Evolutionary conservation across 768 basidiomycete species (phyloP).

Genomic region (Lentinula lateritia): DNA sequence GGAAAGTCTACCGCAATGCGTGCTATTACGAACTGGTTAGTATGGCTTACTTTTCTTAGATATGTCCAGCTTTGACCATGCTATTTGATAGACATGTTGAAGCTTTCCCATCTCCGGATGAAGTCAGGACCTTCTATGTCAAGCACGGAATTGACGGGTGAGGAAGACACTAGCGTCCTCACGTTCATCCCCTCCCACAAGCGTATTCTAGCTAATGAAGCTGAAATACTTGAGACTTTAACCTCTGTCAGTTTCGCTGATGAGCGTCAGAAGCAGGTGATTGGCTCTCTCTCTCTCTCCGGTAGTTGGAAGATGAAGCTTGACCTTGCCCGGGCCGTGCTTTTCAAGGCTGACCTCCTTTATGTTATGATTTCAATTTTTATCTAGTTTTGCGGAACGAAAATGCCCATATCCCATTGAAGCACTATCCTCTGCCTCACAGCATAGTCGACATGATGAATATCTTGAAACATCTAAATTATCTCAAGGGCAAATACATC

Average conservation of each 20-base stretch:
- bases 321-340: slow-evolving; percentile 92
- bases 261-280: slow-evolving; percentile 78
- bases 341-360: slow-evolving; percentile 97
- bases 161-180: slow-evolving; percentile 86
- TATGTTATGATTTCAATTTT: too few relatives aligned
- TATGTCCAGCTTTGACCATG: slow-evolving; percentile 27
- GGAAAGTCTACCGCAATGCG: slow-evolving; percentile 96
- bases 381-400: too few relatives aligned
- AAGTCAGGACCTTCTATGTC: slow-evolving; percentile 98
- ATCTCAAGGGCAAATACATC: too few relatives aligned
- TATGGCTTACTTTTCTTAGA: not conserved
- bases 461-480: too few relatives aligned
- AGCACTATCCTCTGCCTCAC: too few relatives aligned
- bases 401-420: too few relatives aligned
- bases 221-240: slow-evolving; percentile 76
- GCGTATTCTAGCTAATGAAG: slow-evolving; percentile 65
- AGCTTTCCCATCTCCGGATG: slow-evolving; percentile 97
- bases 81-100: slow-evolving; percentile 68
- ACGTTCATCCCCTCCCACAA: slow-evolving; percentile 83
- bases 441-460: too few relatives aligned
- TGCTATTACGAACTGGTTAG: slow-evolving; percentile 79
- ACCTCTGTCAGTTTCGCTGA: slow-evolving; percentile 89
- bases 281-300: slow-evolving; percentile 86
- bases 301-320: slow-evolving; percentile 99
- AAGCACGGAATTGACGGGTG: slow-evolving; percentile 99